Base-by-base conservation (phyloP, 306 rosid genomes). In the Quercus ilex region DNA sequence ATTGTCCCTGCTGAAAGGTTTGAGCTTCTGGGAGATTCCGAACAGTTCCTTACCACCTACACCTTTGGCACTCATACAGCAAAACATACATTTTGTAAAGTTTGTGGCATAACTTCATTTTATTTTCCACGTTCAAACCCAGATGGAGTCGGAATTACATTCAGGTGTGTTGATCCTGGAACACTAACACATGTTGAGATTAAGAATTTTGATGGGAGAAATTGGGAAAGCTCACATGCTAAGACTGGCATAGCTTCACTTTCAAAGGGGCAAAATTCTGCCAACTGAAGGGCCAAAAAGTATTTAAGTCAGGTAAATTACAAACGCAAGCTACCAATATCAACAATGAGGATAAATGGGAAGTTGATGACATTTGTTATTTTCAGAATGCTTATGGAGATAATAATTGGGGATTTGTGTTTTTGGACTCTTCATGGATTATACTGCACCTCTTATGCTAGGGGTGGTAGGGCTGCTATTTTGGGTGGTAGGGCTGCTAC, bases 51-150 rank as follows among this genome's bases (percentile, higher is more conserved):
- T 25, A 88, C 95, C 25, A 90, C 97, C 55, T 94, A 92, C 78
- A 87, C 92, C 26, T 94, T 90, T 69, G 99, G 92, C 14, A 78
- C 91, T 82, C 97, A 91, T 69, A 87, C 88, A 18, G 99, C 95
- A 55, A 94, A 90, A 80, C 99, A 94, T 81, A 90, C 87, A 12
- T 94, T 94, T 68, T 94, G 97, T 56, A 94, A 87, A 73, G 81
- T 84, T 53, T 94, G 99, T 79, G 97, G 97, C 52, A 92, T 94
- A 77, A 91, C 97, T 71, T 94, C 99, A 4, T 94, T 92, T 80
- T 94, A 81, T 75, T 56, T 75, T 83, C 97, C 97, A 2, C 99
- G 97, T 49, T 92, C 95, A 9, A 94, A 94, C 78, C 97, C 95
- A 14, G 97, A 94, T 82, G 97, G 99, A 41, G 92, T 94, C 77